Base-by-base conservation (phyloP, 352 stramenopile genomes). In the Pilasporangium apinafurcum region DNA sequence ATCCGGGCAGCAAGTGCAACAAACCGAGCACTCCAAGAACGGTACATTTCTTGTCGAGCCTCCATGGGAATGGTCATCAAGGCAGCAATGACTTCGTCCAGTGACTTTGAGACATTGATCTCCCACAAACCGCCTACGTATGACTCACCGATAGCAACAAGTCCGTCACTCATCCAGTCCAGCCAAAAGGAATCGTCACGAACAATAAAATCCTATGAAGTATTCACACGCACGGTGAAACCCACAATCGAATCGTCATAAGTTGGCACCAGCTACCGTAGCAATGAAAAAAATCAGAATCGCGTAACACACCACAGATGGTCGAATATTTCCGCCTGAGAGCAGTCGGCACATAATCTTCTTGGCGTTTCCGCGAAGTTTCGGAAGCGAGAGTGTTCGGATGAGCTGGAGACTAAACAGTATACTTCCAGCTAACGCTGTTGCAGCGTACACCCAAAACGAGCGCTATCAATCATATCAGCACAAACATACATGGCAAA, bases 161-260 rank as follows among this genome's bases (percentile, higher is more conserved):
- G 70, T 2, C 81, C 81, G 22, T 90, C 78, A 29, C 75, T 84
- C 77, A 92, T 91, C 81, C 81, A 92, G 51, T 92, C 81, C 8
- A 92, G 56, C 81, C 81, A 92, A 43, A 92, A 86, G 0, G 76
- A 72, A 28, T 88, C 70, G 42, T 89, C 71, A 16, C 74, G 73
- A 8, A 90, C 71, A 18, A 86, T 56, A 62, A 92, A 87, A 31
- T 90, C 77, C 80, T 92, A 9, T 6, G 44, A 12, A 20, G 24
- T 40, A 56, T 29, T n/a, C 37, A 41, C 17, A 37, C 10, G 33
- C 24, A 8, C 25, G 7, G 3, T 21, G 16, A 18, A 16, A 8
- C 18, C 8, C 6, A 46, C 13, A 32, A 20, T 13, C 30, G 17
- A 26, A 37, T 5, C 8, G 29, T 8, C 10, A 35, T 48, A 1